These are phyloP conservation scores for Penicillium dipodomyicola DNA, from an alignment of 495 filamentous ascomycete species.

Conservation along the genomic window DNA sequence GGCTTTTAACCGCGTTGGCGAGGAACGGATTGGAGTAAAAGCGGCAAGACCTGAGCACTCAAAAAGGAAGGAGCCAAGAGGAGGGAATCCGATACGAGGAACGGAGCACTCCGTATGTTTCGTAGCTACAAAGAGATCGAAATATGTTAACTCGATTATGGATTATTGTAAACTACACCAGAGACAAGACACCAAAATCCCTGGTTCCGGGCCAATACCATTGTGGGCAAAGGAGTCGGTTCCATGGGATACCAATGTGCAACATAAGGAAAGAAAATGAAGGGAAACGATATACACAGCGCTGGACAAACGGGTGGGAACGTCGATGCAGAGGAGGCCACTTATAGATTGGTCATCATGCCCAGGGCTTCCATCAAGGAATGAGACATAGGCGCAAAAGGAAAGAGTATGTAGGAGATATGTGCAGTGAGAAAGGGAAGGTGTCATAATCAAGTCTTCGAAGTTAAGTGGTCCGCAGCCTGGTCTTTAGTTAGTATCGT, in stretches of 20 bases:
- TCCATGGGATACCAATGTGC: conserved; percentile 10
- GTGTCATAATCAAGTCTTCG: conserved; percentile 29
- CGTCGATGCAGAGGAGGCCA: conserved; percentile 18
- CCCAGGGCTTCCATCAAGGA: conserved; percentile 10
- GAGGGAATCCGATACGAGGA: too few relatives aligned
- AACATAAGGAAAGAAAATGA: conserved; percentile 12
- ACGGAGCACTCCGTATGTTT: background rate
- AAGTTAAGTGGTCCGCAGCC: conserved; percentile 45
- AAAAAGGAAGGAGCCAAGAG: too few relatives aligned
- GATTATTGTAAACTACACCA: conserved; percentile 23
- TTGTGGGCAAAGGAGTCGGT: background rate
- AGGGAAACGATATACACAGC: conserved; percentile 26
- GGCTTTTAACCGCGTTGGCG: too few relatives aligned
- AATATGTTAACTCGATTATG: conserved; percentile 19
- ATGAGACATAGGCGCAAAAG: conserved; percentile 24
- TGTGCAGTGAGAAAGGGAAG: conserved; percentile 22
- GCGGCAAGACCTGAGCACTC: too few relatives aligned
- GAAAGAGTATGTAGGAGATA: conserved; percentile 28
- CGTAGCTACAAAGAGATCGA: background rate
- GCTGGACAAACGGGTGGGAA: conserved; percentile 18
- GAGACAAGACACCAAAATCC: conserved; percentile 3
- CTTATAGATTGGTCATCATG: conserved; percentile 6
- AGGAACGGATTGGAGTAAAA: too few relatives aligned
- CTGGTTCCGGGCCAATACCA: conserved; percentile 1
- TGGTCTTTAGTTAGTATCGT: conserved; percentile 16